A percentile compares a stretch with the other conserved stretches of the same genome.
These are phyloP conservation scores for Casaregolazyma suthepensis DNA, from an alignment of 1,139 yeast genomes.

Conservation along the genomic window DNA sequence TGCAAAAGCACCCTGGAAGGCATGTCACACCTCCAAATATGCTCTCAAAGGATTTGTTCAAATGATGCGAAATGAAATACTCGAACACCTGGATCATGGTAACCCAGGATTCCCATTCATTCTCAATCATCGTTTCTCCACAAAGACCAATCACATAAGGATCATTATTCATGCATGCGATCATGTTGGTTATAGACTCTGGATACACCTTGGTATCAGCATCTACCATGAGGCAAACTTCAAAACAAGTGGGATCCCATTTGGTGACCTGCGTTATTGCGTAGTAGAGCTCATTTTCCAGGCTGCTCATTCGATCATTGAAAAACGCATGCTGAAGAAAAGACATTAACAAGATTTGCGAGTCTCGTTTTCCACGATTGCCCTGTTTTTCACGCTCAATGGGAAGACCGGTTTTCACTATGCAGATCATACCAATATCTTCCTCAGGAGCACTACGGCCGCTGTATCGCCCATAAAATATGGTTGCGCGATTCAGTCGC, in stretches of 20 bases:
- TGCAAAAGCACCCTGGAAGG: conserved; percentile 35
- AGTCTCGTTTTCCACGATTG: conserved; percentile 35
- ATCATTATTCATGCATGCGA: conserved; percentile 29
- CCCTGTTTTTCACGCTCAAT: conserved; percentile 36
- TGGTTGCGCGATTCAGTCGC: conserved; percentile 29
- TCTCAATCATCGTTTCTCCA: conserved; percentile 33
- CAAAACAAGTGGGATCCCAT: conserved; percentile 29
- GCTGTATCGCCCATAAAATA: conserved; percentile 31
- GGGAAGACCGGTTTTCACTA: conserved; percentile 30
- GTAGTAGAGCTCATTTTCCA: conserved; percentile 32
- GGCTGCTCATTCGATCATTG: conserved; percentile 31
- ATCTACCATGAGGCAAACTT: conserved; percentile 33
- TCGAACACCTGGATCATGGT: conserved; percentile 36
- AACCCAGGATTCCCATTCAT: conserved; percentile 32
- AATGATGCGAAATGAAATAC: conserved; percentile 34
- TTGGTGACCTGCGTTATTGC: conserved; percentile 29
- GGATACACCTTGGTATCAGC: conserved; percentile 34
- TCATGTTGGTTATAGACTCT: conserved; percentile 30
- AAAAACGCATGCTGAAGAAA: conserved; percentile 35
- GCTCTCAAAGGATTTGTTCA: conserved; percentile 34
- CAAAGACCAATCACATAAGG: conserved; percentile 33
- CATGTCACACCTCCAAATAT: conserved; percentile 36
- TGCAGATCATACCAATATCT: conserved; percentile 32
- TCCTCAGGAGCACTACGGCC: conserved; percentile 38
- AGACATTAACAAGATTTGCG: conserved; percentile 33